Evolutionary conservation across 345 rosid genomes (phyloP), one percentile per base, ranked within the genome.

Genomic region (Citrus unshiu): DNA sequence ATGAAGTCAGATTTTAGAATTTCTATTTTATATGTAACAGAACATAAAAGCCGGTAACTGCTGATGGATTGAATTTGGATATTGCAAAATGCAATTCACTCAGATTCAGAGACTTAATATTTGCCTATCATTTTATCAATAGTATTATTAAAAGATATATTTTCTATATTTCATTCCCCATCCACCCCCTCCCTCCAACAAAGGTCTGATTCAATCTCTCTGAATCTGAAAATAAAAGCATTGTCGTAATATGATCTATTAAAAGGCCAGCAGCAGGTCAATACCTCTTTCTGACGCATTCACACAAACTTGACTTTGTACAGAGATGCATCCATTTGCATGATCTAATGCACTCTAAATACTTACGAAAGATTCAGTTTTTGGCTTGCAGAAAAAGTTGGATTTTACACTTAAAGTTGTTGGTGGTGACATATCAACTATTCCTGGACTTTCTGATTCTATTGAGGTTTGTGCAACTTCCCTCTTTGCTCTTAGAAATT

Each of bases 391-490:
- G 98, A 94, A 94, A 85, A 91, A 97, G 79, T 68, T 97, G 88
- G 98, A 97, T 86, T 94, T 93, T 77, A 97, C 87, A 6, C 92
- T 97, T 34, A 93, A 92, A 87, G 93, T 96, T 65, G 59, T 97
- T 81, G 99, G 98, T 63, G 98, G 99, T 75, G 99, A 97, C 87
- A 89, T 94, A 74, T 87, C 98, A 72, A 57, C 98, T 67, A 86
- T 97, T 76, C 99, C 99, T 69, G 99, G 99, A 72, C 78, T 97
- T 76, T 84, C 86, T 75, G 91, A 85, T 81, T 98, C 98, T 27
- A 90, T 97, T 80, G 97, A 94, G 98, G 99, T 97, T 82, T 80
- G 89, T 75, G 72, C n/a, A 39, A 77, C 59, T 80, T 25, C 65
- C 68, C 77, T 70, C 49, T 21, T 30, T 63, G 39, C 14, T 25